Evolutionary conservation across 2,329 filamentous ascomycete genomes (phyloP), one percentile per base, ranked within the genome.

Genomic region (Penicillium sclerotiorum): DNA sequence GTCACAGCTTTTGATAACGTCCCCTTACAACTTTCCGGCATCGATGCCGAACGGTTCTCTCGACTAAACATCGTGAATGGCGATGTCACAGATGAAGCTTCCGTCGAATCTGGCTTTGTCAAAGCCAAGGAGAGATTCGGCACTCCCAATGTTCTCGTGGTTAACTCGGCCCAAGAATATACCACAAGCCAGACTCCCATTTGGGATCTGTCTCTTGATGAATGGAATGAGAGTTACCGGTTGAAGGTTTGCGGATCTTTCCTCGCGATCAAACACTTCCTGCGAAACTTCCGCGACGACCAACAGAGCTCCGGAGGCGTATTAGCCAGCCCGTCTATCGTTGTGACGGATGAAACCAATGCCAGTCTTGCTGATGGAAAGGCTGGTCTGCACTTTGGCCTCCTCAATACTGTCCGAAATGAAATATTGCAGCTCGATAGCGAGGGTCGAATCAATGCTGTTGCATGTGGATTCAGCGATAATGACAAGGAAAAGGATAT

Each of bases 181-280:
- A 75, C 80, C 58, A 70, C 66, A n/a, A 66, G 68, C 40, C 68
- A 72, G 42, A 75, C 75, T 33, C 74, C 73, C 3, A 78, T 82
- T 49, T 83, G 79, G 80, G 74, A 81, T 21, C 69, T 81, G 45
- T 73, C 77, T 0, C 56, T 76, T 4, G 72, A 75, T n/a, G 64
- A 74, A 1, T 82, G 79, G 80, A 77, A 82, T 43, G 72, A 75
- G 46, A 75, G 74, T 1, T 80, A 81, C 55, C 66, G 68, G 18
- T 71, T 72, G 18, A 82, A 82, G 53, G 72, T 77, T 13, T 73
- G 77, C 13, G 79, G 78, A 5, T 80, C 77, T 1, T 82, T 80
- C 53, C 66, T 83, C 3, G 79, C 78, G 0, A 77, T 82, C 61
- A 83, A 82, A 57, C 77, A 81, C 51, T 82, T 82, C 61, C 65